phyloP scores from a whole-genome alignment of 345 rosid species.

The Geranium brycei region DNA sequence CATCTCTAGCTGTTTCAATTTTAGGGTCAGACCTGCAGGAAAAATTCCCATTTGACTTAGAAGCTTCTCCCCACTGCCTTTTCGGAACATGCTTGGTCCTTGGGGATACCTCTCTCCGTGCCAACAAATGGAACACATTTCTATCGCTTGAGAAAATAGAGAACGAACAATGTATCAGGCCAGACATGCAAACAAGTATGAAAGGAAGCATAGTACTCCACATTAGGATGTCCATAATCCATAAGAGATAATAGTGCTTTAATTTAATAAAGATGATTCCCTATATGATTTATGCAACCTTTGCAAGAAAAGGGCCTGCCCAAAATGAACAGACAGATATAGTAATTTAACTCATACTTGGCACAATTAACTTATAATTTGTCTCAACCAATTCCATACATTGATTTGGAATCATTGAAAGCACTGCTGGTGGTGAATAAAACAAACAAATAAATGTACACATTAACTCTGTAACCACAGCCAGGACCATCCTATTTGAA shows the following conservation, averaged over 20 bases:
- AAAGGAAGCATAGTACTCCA: neutral
- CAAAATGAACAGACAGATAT: neutral
- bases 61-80: slow-evolving; percentile 45
- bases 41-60: slow-evolving; percentile 3
- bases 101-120: slow-evolving; percentile 56
- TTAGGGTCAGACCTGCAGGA: slow-evolving; percentile 21
- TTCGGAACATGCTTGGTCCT: slow-evolving; percentile 40
- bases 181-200: neutral
- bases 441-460: no score
- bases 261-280: neutral
- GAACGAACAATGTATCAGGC: neutral
- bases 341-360: neutral
- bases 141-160: slow-evolving; percentile 19
- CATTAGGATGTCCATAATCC: no score
- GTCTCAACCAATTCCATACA: neutral
- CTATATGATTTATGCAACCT: no score
- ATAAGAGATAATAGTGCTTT: no score
- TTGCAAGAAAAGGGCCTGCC: neutral
- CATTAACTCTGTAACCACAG: neutral
- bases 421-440: no score
- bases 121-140: slow-evolving; percentile 49
- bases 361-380: neutral
- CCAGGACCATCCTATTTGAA: no score
- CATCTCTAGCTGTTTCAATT: slow-evolving; percentile 38
- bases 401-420: no score